Base-by-base conservation (phyloP, 2,329 filamentous ascomycete species). In the Pseudocercospora crystallina region DNA sequence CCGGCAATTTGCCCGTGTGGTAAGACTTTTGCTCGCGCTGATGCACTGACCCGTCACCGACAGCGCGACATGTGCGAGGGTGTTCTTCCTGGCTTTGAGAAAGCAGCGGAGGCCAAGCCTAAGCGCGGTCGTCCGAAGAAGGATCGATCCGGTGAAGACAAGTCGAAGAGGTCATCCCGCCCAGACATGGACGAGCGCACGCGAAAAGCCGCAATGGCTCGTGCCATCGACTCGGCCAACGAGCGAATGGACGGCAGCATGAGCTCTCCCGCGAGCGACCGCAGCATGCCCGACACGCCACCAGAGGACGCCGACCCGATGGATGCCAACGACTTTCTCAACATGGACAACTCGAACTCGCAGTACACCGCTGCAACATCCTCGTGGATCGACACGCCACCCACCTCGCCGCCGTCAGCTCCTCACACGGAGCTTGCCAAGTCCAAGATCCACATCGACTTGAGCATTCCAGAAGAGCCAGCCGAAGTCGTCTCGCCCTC, bases 51-150 rank as follows among this genome's bases (percentile, higher is more conserved):
- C 15, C 83, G 94, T 49, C 94, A 99, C 69, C 84, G 91, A 47
- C 94, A 97, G 71, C 85, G 94, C 35, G 94, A 92, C 47, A 96
- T 96, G 89, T 99, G 94, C 71, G 86, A 94, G 49, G 94, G 94
- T 49, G 92, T 90, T 5, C 95, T 97, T 63, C 90, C 95, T 57
- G 91, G 91, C 34, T 71, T 61, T 42, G 66, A 69, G 56, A 68
- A 68, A 58, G 40, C 57, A 10, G 79, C 83, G 43, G 80, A 85
- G 26, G 81, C 83, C 66, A 84, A 85, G 68, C 79, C 80, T 31
- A 87, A 87, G 71, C 82, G 86, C 53, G 83, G 84, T 42, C 74
- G 83, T 37, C 83, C 83, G 14, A 81, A 80, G 72, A 86, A 85
- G 70, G 74, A 78, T 51, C 72, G 81, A 29, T 61, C 58, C 15